These are phyloP conservation scores for Flaveria sonorensis DNA, from an alignment of 129 eudicot genomes.

Conservation along the genomic window DNA sequence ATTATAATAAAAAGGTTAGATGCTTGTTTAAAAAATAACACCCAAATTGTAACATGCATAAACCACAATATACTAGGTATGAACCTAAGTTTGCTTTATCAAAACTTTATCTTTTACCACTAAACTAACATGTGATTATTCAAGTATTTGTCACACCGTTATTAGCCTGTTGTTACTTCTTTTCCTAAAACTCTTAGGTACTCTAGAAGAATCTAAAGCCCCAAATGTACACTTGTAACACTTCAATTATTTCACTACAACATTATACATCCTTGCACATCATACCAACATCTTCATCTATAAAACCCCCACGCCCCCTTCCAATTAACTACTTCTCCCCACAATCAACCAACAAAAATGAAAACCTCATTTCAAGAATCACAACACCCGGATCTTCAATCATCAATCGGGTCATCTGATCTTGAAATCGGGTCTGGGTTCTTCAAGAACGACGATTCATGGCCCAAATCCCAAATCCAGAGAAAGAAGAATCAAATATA, in stretches of 20 bases:
- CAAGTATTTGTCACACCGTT: constrained; percentile 6
- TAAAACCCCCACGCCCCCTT: constrained; percentile 19
- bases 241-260: not conserved
- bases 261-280: constrained; percentile 11
- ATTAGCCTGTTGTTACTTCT: not conserved
- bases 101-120: too few relatives aligned
- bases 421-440: constrained; percentile 25
- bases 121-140: too few relatives aligned
- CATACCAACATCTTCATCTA: constrained; percentile 20
- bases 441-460: constrained; percentile 28
- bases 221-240: not conserved
- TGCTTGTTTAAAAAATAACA: too few relatives aligned
- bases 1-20: too few relatives aligned
- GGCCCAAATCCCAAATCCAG: constrained; percentile 26
- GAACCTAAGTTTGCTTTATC: too few relatives aligned
- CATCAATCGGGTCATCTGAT: not conserved
- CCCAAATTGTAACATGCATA: too few relatives aligned
- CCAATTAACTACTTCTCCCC: constrained; percentile 19
- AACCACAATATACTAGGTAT: too few relatives aligned
- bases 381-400: constrained; percentile 12
- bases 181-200: too few relatives aligned
- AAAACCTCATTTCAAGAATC: constrained; percentile 25
- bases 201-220: constrained; percentile 28
- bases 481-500: constrained; percentile 48
- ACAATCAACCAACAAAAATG: not conserved